Conservation (phyloP, 2,329 filamentous ascomycete species). For the Uncinocarpus reesii region DNA sequence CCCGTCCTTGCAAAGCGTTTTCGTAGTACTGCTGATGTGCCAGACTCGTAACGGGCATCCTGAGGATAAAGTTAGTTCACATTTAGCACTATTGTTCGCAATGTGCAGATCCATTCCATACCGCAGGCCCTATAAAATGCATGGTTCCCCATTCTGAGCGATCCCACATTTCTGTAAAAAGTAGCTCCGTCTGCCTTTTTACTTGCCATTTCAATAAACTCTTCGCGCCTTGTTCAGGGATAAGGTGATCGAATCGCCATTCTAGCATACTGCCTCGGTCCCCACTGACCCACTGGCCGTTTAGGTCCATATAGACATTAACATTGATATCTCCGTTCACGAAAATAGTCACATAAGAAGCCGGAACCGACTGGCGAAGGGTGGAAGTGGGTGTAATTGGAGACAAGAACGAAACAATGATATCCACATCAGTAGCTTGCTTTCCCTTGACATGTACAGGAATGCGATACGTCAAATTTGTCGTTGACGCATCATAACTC, state of each 20-base stretch:
- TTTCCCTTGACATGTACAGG: slow-evolving; percentile 32
- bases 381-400: slow-evolving; percentile 74
- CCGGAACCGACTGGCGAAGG: slow-evolving; percentile 69
- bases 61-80: slow-evolving; percentile 15
- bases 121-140: slow-evolving; percentile 60
- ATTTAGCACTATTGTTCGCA: slow-evolving; percentile 7
- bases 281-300: slow-evolving; percentile 74
- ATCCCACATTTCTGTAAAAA: slow-evolving; percentile 65
- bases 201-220: slow-evolving; percentile 37
- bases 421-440: slow-evolving; percentile 21
- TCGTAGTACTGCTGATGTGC: slow-evolving; percentile 55
- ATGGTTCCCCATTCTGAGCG: slow-evolving; percentile 76
- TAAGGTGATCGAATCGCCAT: slow-evolving; percentile 52
- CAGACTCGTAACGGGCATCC: slow-evolving; percentile 57
- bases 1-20: slow-evolving; percentile 60
- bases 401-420: slow-evolving; percentile 58
- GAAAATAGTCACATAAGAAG: slow-evolving; percentile 62
- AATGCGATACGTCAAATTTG: slow-evolving; percentile 56
- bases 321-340: slow-evolving; percentile 57
- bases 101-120: slow-evolving; percentile 21
- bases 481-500: slow-evolving; percentile 59
- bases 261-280: slow-evolving; percentile 57
- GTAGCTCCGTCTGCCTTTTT: slow-evolving; percentile 44
- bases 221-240: slow-evolving; percentile 31
- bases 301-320: slow-evolving; percentile 55